Percentiles rank a stretch among this genome's conserved stretches.
Conservation (phyloP, 148 eudicot genomes). For the Oxyria digyna region DNA sequence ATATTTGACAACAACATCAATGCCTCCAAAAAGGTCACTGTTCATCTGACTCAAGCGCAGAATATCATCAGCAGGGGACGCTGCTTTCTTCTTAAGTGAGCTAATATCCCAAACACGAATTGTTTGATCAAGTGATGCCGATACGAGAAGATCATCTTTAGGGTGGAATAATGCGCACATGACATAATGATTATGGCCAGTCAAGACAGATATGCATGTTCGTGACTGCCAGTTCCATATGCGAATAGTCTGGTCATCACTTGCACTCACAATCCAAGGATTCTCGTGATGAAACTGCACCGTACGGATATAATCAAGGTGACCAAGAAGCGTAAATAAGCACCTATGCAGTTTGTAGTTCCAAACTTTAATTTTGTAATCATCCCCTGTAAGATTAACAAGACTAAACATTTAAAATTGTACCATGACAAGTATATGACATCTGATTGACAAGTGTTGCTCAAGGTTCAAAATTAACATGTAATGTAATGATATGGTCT, state of each 20-base stretch:
- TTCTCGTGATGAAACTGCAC: constrained; percentile 52
- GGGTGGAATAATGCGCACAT: constrained; percentile 11
- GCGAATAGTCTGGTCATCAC: constrained; percentile 48
- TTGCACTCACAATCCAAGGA: constrained; percentile 65
- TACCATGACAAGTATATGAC: not conserved
- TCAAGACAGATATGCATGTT: constrained; percentile 9
- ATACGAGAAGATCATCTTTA: constrained; percentile 9
- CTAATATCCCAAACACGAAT: constrained; percentile 12
- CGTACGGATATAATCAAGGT: constrained; percentile 23
- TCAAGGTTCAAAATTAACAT: not conserved
- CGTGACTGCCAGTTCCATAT: constrained; percentile 16
- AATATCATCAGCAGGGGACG: constrained; percentile 8
- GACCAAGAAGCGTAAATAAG: constrained; percentile 11
- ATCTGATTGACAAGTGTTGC: not conserved
- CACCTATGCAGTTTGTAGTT: constrained; percentile 10
- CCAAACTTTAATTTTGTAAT: constrained; percentile 28
- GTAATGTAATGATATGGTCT: not conserved
- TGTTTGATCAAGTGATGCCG: constrained; percentile 11
- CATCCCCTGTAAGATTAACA: constrained; percentile 12
- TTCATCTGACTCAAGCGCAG: constrained; percentile 3
- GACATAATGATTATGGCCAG: constrained; percentile 7
- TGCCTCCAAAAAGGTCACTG: constrained; percentile 1
- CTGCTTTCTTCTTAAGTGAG: not conserved
- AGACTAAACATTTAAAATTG: not conserved
- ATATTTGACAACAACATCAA: constrained; percentile 7